These are phyloP conservation scores for Dichomitus squalens DNA, from an alignment of 1,284 basidiomycete genomes.

Conservation along the genomic window DNA sequence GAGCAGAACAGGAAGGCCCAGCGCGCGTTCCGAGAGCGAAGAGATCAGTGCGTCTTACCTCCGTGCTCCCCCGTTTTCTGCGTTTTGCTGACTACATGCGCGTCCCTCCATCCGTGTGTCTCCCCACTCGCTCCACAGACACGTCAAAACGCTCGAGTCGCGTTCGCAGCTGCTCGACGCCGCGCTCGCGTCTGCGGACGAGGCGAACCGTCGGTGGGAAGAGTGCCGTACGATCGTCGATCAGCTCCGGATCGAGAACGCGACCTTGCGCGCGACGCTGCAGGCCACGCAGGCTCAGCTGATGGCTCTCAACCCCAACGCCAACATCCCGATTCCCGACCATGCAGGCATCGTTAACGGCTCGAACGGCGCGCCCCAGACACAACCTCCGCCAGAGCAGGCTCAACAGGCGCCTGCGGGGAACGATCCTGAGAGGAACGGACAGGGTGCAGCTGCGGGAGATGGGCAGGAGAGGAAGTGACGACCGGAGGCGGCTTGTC, in stretches of 20 bases:
- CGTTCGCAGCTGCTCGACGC: conserved; percentile 81
- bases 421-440: conserved; percentile 8
- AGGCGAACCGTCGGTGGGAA: conserved; percentile 84
- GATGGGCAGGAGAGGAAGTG: conserved; percentile 14
- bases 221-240: conserved; percentile 82
- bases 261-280: conserved; percentile 53
- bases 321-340: conserved; percentile 12
- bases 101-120: not conserved
- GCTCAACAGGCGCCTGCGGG: conserved; percentile 2
- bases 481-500: not conserved
- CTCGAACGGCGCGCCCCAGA: conserved; percentile 10
- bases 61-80: not conserved
- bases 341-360: conserved; percentile 6
- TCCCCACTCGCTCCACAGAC: conserved; percentile 45
- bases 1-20: conserved; percentile 88
- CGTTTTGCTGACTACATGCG: conserved; percentile 5
- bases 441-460: conserved; percentile 2
- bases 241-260: conserved; percentile 79
- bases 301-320: conserved; percentile 20
- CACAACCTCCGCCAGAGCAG: conserved; percentile 3
- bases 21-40: conserved; percentile 79
- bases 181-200: conserved; percentile 79
- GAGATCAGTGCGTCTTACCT: conserved; percentile 63
- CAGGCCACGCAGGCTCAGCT: conserved; percentile 36
- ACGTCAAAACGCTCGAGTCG: conserved; percentile 81